Conservation (phyloP, 2,329 filamentous ascomycete species). For the Neofusicoccum cordaticola region DNA sequence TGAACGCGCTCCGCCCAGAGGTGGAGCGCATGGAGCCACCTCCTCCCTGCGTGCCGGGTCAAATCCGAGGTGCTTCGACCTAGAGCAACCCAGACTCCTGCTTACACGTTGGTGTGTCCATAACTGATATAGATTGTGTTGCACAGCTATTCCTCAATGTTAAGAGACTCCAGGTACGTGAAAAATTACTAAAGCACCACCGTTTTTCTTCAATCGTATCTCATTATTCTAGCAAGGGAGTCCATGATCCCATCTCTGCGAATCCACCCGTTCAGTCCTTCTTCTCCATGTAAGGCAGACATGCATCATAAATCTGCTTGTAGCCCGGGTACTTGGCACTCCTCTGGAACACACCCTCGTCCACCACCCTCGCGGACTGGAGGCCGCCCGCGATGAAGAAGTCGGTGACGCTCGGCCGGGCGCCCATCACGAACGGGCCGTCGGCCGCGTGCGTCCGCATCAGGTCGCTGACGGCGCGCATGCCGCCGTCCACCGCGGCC, state of each 20-base stretch:
- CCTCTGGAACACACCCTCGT: conserved; percentile 27
- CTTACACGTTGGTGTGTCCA: too few species aligned
- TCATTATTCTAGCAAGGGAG: too few species aligned
- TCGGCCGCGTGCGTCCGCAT: conserved; percentile 22
- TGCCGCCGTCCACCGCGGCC: conserved; percentile 24
- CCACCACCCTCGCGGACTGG: conserved; percentile 32
- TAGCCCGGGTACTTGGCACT: conserved; percentile 15
- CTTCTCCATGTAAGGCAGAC: conserved; percentile 19
- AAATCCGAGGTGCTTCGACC: too few species aligned
- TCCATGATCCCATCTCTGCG: not conserved
- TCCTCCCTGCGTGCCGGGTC: too few species aligned
- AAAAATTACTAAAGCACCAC: too few species aligned
- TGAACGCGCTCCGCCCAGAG: not conserved
- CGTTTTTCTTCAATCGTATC: too few species aligned
- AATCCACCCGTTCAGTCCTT: conserved; percentile 17
- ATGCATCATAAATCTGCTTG: conserved; percentile 18
- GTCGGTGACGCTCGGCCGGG: conserved; percentile 36
- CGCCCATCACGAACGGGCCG: conserved; percentile 36
- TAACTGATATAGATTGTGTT: not conserved
- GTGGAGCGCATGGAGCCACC: too few species aligned
- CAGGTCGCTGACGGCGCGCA: conserved; percentile 32
- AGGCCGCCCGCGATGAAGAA: conserved; percentile 42
- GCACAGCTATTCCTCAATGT: too few species aligned
- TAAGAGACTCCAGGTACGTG: too few species aligned
- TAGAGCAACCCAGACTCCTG: too few species aligned